phyloP scores from a whole-genome alignment of 495 filamentous ascomycete genomes.

The Pseudevernia furfuracea region DNA sequence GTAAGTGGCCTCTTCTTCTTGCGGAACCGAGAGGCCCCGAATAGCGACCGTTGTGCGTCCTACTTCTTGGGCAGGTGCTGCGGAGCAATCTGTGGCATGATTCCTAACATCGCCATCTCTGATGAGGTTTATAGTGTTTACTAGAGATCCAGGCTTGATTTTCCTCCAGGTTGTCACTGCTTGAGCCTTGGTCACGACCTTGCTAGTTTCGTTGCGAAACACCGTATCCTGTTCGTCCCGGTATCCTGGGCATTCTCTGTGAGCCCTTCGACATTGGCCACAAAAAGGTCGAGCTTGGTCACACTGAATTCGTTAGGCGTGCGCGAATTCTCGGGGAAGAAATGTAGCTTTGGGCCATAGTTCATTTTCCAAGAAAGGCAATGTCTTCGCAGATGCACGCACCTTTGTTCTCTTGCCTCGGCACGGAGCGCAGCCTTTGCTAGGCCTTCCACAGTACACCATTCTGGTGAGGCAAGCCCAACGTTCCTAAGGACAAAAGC shows the following conservation, averaged over 20 bases:
- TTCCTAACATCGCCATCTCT: constrained; percentile 20
- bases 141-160: constrained; percentile 21
- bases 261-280: constrained; percentile 60
- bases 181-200: constrained; percentile 56
- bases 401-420: constrained; percentile 55
- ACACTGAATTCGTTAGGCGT: constrained; percentile 39
- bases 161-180: constrained; percentile 13
- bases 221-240: constrained; percentile 59
- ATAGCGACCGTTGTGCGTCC: constrained; percentile 18
- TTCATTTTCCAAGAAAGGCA: background rate
- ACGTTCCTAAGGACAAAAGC: background rate
- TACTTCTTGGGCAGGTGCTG: background rate
- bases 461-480: constrained; percentile 31
- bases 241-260: constrained; percentile 61
- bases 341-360: background rate
- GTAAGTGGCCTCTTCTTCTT: constrained; percentile 35
- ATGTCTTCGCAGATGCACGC: constrained; percentile 11
- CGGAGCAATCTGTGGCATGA: background rate
- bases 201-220: constrained; percentile 66
- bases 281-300: constrained; percentile 58
- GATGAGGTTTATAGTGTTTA: constrained; percentile 17
- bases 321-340: background rate
- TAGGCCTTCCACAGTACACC: constrained; percentile 71
- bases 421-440: constrained; percentile 66
- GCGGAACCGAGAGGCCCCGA: constrained; percentile 25